These are phyloP conservation scores for Telopea speciosissima DNA, from an alignment of 177 flowering plant species.

Conservation along the genomic window DNA sequence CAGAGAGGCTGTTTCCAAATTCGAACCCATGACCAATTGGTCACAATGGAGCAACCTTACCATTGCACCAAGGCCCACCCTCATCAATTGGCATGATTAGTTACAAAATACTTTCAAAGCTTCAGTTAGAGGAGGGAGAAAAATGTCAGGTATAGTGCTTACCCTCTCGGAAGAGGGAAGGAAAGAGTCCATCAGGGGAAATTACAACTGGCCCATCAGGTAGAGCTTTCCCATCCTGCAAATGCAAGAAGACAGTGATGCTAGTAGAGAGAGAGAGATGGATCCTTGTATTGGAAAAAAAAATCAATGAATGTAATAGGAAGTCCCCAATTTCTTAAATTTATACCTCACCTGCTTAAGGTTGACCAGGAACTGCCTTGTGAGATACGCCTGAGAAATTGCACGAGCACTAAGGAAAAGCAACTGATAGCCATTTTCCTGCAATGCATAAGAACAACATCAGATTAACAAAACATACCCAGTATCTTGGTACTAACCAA, in stretches of 20 bases:
- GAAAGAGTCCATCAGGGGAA: constrained; percentile 98
- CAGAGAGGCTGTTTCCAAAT: no score
- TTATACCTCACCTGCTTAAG: constrained; percentile 70
- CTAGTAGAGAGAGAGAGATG: not conserved
- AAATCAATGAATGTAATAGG: not conserved
- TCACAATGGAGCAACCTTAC: no score
- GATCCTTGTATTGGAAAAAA: not conserved
- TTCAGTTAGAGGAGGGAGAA: not conserved
- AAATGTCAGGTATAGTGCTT: not conserved
- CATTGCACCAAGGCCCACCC: no score
- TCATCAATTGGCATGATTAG: not conserved
- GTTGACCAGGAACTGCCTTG: constrained; percentile 73
- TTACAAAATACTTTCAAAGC: not conserved
- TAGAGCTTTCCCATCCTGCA: constrained; percentile 85
- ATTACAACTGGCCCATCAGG: constrained; percentile 98
- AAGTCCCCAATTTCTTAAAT: not conserved
- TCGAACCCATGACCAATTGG: no score
- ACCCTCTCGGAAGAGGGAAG: constrained; percentile 94
- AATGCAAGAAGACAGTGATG: constrained; percentile 1
- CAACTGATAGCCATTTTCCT: constrained; percentile 95
- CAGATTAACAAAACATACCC: no score
- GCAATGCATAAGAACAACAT: constrained; percentile 20
- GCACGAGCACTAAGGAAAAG: constrained; percentile 95
- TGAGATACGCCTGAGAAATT: constrained; percentile 75
- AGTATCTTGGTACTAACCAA: no score